These are phyloP conservation scores for Elymus sibiricus DNA, from an alignment of 176 grass and related monocot species.

Conservation along the genomic window DNA sequence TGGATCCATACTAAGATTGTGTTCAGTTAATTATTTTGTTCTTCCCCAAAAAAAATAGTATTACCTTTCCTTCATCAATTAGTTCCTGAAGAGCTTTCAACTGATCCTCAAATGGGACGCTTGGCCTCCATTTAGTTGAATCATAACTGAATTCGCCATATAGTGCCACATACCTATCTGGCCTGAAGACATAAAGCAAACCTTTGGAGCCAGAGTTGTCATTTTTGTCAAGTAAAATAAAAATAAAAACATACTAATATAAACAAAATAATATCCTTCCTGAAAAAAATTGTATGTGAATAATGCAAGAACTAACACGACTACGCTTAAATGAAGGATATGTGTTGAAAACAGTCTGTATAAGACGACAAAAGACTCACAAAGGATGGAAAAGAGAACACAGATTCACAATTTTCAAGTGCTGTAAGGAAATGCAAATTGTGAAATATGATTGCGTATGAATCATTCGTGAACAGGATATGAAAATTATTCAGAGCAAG, in stretches of 20 bases:
- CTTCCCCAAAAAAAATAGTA: background rate
- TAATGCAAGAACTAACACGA: background rate
- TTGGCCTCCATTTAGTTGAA: slow-evolving; percentile 78
- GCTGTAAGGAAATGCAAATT: background rate
- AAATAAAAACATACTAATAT: slow-evolving; percentile 3
- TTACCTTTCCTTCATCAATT: slow-evolving; percentile 85
- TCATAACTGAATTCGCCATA: slow-evolving; percentile 88
- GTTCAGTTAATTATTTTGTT: too few relatives aligned
- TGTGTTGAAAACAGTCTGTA: background rate
- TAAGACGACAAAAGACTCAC: background rate
- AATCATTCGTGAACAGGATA: background rate
- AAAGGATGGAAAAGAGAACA: background rate
- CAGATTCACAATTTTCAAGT: background rate
- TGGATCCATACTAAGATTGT: background rate
- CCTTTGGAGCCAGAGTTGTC: background rate
- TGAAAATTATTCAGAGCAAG: background rate
- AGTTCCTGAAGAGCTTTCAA: slow-evolving; percentile 75
- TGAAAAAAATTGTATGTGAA: background rate
- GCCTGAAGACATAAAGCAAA: slow-evolving; percentile 55
- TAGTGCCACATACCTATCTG: slow-evolving; percentile 90
- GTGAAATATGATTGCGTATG: background rate
- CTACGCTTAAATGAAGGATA: background rate
- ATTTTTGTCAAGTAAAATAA: background rate
- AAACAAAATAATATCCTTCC: background rate
- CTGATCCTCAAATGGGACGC: slow-evolving; percentile 79